phyloP scores from a whole-genome alignment of 139 green algal genomes.

The Nannochloris sp. region DNA sequence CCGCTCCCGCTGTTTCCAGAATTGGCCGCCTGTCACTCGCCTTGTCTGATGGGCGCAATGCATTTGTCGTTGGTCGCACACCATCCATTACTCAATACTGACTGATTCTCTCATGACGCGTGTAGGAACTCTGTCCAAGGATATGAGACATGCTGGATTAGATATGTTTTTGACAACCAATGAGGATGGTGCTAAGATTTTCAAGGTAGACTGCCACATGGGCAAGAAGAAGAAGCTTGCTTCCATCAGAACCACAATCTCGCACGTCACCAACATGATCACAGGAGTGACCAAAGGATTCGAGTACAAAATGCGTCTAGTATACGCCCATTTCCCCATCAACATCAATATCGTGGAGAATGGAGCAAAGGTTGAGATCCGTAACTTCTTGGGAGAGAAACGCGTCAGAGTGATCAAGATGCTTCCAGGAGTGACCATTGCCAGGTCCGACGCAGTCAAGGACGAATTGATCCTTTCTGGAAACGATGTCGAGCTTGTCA shows the following conservation, averaged over 20 bases:
- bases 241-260: slow-evolving; percentile 73
- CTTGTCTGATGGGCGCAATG: background rate
- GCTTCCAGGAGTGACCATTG: slow-evolving; percentile 77
- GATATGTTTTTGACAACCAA: slow-evolving; percentile 75
- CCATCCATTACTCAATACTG: too few species aligned
- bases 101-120: background rate
- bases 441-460: slow-evolving; percentile 80
- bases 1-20: too few species aligned
- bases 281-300: slow-evolving; percentile 77
- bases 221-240: slow-evolving; percentile 85
- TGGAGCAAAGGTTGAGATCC: slow-evolving; percentile 77
- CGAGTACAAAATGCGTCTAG: slow-evolving; percentile 98
- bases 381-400: slow-evolving; percentile 99
- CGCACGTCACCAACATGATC: slow-evolving; percentile 51
- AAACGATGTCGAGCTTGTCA: slow-evolving; percentile 95
- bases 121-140: slow-evolving; percentile 49
- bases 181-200: slow-evolving; percentile 61
- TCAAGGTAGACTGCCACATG: slow-evolving; percentile 79
- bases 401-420: slow-evolving; percentile 86
- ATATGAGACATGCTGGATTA: slow-evolving; percentile 83
- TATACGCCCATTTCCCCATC: slow-evolving; percentile 99
- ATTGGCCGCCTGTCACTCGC: background rate
- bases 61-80: background rate
- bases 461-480: slow-evolving; percentile 91
- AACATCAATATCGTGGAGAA: slow-evolving; percentile 90